These are phyloP conservation scores for Yamadazyma blattariae DNA, from an alignment of 1,139 yeast genomes.

Conservation along the genomic window DNA sequence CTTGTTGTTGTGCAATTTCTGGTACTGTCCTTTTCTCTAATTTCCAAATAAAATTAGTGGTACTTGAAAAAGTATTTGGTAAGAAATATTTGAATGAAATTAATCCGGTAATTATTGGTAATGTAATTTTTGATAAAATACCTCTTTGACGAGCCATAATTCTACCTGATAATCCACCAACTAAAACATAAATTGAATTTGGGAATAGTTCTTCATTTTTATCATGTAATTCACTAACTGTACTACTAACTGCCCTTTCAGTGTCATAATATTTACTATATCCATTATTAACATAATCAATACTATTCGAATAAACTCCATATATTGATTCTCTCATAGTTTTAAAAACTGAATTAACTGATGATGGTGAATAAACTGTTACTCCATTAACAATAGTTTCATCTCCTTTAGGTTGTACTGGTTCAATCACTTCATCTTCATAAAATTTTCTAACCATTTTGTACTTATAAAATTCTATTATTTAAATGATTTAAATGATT, in stretches of 20 bases:
- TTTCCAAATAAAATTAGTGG: constrained; percentile 58
- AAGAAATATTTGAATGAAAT: constrained; percentile 71
- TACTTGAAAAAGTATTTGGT: constrained; percentile 74
- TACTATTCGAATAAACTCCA: constrained; percentile 14
- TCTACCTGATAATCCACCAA: constrained; percentile 80
- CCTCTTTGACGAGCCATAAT: constrained; percentile 75
- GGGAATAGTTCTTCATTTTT: constrained; percentile 76
- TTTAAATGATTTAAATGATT: too few relatives aligned
- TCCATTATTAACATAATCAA: constrained; percentile 28
- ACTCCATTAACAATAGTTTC: constrained; percentile 59
- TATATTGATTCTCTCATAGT: constrained; percentile 35
- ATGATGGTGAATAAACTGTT: constrained; percentile 51
- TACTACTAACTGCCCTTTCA: constrained; percentile 65
- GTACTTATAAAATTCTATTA: too few relatives aligned
- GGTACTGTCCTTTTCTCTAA: constrained; percentile 69
- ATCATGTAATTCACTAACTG: constrained; percentile 68
- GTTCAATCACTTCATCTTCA: constrained; percentile 42
- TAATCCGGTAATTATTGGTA: constrained; percentile 67
- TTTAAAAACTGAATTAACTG: constrained; percentile 49
- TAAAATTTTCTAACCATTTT: constrained; percentile 45
- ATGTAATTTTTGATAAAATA: constrained; percentile 50
- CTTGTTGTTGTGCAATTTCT: constrained; percentile 63
- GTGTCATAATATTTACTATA: constrained; percentile 52
- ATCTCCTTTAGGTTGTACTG: constrained; percentile 2
- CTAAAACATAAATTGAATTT: constrained; percentile 64